These are phyloP conservation scores for Cyanidiococcus yangmingshanensis DNA, from an alignment of 23 red algal genomes.

Conservation along the genomic window DNA sequence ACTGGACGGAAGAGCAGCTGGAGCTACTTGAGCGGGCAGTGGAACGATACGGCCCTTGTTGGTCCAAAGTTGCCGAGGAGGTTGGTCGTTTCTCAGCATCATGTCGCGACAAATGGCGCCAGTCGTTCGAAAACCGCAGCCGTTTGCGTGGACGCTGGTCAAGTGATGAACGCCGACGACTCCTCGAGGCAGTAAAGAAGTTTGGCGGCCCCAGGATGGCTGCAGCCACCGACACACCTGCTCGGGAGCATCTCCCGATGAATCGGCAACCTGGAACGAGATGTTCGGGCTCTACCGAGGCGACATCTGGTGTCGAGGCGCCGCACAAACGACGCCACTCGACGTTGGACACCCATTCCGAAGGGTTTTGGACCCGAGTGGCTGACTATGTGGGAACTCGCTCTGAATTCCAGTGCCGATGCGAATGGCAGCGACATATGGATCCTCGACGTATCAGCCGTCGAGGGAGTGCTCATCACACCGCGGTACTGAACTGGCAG, in stretches of 20 bases:
- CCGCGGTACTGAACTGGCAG: neutral
- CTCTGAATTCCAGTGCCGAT: conserved; percentile 17
- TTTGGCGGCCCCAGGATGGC: neutral
- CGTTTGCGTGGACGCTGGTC: neutral
- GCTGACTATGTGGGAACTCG: neutral
- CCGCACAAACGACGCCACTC: neutral
- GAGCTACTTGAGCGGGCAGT: neutral
- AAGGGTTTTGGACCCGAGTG: neutral
- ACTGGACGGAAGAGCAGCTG: conserved; percentile 10
- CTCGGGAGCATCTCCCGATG: neutral
- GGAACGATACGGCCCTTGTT: neutral
- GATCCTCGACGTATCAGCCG: conserved; percentile 4
- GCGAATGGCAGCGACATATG: conserved; percentile 16
- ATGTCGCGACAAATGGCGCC: conserved; percentile 15
- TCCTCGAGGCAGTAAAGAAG: neutral
- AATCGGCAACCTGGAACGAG: neutral
- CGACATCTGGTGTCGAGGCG: neutral
- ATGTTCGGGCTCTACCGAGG: neutral
- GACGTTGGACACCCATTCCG: neutral
- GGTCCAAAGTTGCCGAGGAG: conserved; percentile 16
- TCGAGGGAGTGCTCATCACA: neutral
- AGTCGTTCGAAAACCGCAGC: neutral
- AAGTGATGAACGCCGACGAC: neutral
- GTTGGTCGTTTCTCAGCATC: neutral
- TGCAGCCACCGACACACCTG: neutral